Conservation (phyloP, 208 protist species). For the Novymonas esmeraldas region DNA sequence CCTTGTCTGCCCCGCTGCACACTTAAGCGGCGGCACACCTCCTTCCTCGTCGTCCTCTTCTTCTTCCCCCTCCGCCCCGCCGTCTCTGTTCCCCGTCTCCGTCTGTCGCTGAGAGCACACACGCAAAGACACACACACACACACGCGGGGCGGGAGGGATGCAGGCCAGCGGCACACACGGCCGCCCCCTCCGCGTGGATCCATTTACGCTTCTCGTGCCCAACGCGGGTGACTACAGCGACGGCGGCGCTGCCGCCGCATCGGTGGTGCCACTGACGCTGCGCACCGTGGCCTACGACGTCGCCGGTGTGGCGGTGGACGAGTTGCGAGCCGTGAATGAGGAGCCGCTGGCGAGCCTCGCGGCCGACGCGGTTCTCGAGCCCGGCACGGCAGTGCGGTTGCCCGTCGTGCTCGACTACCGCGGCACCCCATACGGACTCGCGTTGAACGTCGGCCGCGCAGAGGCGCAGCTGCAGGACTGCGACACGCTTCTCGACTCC, state of each 20-base stretch:
- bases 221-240: not conserved
- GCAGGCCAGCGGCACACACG: not conserved
- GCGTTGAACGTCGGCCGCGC: slow-evolving; percentile 47
- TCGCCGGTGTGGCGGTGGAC: slow-evolving; percentile 30
- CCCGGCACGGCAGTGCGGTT: slow-evolving; percentile 55
- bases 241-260: not conserved
- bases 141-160: not conserved
- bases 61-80: not conserved
- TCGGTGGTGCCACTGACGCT: slow-evolving; percentile 24
- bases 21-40: no score
- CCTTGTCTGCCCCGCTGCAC: no score
- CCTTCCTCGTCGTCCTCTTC: no score
- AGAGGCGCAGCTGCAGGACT: slow-evolving; percentile 47
- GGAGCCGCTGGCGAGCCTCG: slow-evolving; percentile 26
- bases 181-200: slow-evolving; percentile 19
- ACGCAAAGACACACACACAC: not conserved
- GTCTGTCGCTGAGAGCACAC: not conserved
- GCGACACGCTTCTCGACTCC: slow-evolving; percentile 39
- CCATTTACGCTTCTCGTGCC: slow-evolving; percentile 29
- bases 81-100: not conserved
- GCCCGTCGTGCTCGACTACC: slow-evolving; percentile 27
- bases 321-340: slow-evolving; percentile 67
- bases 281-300: slow-evolving; percentile 33
- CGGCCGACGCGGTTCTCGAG: slow-evolving; percentile 32
- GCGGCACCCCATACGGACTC: slow-evolving; percentile 33